phyloP scores from a whole-genome alignment of 2,329 filamentous ascomycete genomes.

The Colletotrichum musicola region DNA sequence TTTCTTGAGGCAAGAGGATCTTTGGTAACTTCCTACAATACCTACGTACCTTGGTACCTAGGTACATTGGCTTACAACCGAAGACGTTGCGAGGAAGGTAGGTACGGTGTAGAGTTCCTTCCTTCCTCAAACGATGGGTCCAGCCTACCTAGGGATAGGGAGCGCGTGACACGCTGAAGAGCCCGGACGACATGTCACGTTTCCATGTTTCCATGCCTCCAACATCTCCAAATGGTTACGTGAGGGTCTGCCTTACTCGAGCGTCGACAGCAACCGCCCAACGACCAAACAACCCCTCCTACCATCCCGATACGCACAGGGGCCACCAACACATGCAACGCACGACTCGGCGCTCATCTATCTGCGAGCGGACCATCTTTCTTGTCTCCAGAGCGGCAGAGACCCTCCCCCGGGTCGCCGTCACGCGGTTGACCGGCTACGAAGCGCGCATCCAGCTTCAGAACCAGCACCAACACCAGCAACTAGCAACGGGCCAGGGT shows the following conservation, averaged over 20 bases:
- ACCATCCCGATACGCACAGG: not conserved
- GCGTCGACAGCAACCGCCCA: not conserved
- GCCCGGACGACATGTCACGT: not conserved
- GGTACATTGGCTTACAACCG: no score
- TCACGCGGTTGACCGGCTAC: constrained; percentile 9
- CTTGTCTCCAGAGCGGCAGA: constrained; percentile 1
- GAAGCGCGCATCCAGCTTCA: no score
- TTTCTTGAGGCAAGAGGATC: no score
- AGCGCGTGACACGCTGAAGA: constrained; percentile 4
- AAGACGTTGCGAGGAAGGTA: no score
- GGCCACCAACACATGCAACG: not conserved
- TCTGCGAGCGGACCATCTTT: not conserved
- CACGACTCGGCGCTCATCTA: not conserved
- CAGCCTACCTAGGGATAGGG: not conserved
- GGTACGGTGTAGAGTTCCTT: not conserved
- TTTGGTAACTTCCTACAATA: no score
- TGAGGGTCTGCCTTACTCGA: not conserved
- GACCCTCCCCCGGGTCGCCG: constrained; percentile 12
- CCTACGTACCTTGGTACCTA: no score
- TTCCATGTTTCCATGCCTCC: not conserved
- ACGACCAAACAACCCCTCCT: not conserved
- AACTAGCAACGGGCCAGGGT: not conserved
- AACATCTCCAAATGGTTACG: not conserved
- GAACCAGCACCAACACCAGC: no score
- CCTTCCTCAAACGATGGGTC: not conserved